Evolutionary conservation across 805 yeast species (phyloP), one percentile per base, ranked within the genome.

Genomic region (Yarrowia sp.): DNA sequence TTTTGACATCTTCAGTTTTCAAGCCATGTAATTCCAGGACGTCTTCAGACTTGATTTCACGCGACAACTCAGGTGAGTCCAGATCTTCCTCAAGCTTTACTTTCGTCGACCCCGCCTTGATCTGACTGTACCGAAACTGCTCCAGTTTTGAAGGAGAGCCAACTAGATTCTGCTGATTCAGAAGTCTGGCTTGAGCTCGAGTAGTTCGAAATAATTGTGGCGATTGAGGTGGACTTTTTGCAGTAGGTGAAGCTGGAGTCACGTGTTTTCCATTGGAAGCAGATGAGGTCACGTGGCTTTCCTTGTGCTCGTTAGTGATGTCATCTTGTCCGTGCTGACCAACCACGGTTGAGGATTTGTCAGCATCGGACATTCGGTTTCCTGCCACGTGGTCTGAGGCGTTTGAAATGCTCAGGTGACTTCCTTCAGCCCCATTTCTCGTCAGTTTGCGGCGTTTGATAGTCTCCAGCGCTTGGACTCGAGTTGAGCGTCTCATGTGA

Each of bases 391-490:
- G 43, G 24, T 51, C 22, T 4, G 59, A 3, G 0, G 7, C 12
- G 16, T 17, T 24, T 8, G 0, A 4, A 8, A 2, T 12, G 35
- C 9, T 48, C 54, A 48, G 28, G 38, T 48, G 54, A 48, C 52
- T 48, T 3, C 14, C 26, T 7, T 12, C 32, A 4, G 0, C 17
- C 7, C 16, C 8, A 12, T 4, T 19, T 14, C 24, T 43, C 1
- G 32, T 43, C 21, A 51, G 17, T 22, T 51, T 51, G 5, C 59
- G n/a, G 4, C 59, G 9, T n/a, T 51, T 51, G 43, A 51, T 51
- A 1, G 59, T 51, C 24, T 51, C 59, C 33, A 51, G 33, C 16
- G 59, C 59, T 30, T 51, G 59, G 33, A 51, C 41, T 22, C 59
- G 30, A 19, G 59, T 41, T 35, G 59, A 51, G 21, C 59, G 59